Conservation (phyloP, 2,329 filamentous ascomycete species). For the Zymoseptoria pseudotritici region DNA sequence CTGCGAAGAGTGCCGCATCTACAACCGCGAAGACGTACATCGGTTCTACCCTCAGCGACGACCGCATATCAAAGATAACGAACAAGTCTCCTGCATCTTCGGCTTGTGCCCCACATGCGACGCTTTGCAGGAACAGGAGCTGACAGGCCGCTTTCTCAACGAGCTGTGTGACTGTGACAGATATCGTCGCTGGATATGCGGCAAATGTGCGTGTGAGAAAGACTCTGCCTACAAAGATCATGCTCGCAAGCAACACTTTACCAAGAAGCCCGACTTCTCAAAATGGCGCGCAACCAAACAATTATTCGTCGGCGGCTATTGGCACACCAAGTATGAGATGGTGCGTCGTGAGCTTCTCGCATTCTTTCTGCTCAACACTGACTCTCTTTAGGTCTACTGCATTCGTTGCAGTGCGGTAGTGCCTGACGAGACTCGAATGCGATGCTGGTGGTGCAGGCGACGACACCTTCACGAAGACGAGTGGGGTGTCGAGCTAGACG, state of each 20-base stretch:
- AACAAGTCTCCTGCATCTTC: background rate
- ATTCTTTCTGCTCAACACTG: no score
- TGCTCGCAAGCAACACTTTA: no score
- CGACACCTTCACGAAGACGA: background rate
- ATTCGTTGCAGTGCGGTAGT: constrained; percentile 1
- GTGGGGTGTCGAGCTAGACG: background rate
- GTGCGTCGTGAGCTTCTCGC: no score
- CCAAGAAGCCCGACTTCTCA: no score
- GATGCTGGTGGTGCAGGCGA: constrained; percentile 8
- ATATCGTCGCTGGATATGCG: constrained; percentile 6
- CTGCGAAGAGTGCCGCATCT: constrained; percentile 8
- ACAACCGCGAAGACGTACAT: background rate
- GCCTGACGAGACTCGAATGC: background rate
- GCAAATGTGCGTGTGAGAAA: background rate
- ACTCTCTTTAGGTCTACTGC: constrained; percentile 5
- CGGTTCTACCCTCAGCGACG: background rate
- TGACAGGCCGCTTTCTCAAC: constrained; percentile 1
- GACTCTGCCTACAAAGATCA: background rate
- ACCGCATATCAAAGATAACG: background rate
- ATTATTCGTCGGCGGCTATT: background rate
- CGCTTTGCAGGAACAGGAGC: background rate
- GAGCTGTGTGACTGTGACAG: constrained; percentile 7
- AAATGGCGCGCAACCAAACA: no score
- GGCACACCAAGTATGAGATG: no score
- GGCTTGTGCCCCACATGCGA: constrained; percentile 2